These are phyloP conservation scores for Lumnitzera littorea DNA, from an alignment of 345 rosid species.

Conservation along the genomic window DNA sequence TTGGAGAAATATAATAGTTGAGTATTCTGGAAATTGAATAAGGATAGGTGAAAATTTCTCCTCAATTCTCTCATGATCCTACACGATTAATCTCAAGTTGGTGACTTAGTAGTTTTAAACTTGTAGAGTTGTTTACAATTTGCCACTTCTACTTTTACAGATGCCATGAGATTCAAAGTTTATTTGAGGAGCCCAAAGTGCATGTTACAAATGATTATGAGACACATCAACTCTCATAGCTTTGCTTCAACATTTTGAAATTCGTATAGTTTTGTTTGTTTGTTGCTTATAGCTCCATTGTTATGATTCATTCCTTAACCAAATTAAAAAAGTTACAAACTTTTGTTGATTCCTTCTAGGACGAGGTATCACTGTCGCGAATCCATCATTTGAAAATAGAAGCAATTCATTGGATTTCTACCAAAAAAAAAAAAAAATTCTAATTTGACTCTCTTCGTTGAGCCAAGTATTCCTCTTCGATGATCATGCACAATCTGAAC, in stretches of 20 bases:
- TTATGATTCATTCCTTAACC: not conserved
- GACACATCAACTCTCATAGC: slow-evolving; percentile 50
- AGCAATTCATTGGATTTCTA: slow-evolving; percentile 44
- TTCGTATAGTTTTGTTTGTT: not conserved
- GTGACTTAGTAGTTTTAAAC: not conserved
- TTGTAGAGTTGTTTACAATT: not conserved
- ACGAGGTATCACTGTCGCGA: slow-evolving; percentile 22
- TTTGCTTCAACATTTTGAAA: slow-evolving; percentile 9
- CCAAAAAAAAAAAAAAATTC: slow-evolving; percentile 40
- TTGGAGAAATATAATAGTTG: too few species aligned
- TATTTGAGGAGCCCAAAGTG: slow-evolving; percentile 13
- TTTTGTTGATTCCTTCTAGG: slow-evolving; percentile 20
- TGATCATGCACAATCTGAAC: slow-evolving; percentile 55
- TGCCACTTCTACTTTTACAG: slow-evolving; percentile 19
- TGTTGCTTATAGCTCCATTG: slow-evolving; percentile 1
- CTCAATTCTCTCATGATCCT: not conserved
- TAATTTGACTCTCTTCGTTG: slow-evolving; percentile 57
- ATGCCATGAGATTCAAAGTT: slow-evolving; percentile 35
- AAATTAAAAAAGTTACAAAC: not conserved
- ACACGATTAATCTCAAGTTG: not conserved
- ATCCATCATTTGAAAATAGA: slow-evolving; percentile 42
- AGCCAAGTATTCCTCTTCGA: slow-evolving; percentile 74
- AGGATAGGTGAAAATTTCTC: not conserved
- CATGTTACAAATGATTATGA: slow-evolving; percentile 26
- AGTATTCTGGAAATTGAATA: too few species aligned